These are phyloP conservation scores for Phytophthora cryptogea DNA, from an alignment of 352 stramenopile species.

Conservation along the genomic window DNA sequence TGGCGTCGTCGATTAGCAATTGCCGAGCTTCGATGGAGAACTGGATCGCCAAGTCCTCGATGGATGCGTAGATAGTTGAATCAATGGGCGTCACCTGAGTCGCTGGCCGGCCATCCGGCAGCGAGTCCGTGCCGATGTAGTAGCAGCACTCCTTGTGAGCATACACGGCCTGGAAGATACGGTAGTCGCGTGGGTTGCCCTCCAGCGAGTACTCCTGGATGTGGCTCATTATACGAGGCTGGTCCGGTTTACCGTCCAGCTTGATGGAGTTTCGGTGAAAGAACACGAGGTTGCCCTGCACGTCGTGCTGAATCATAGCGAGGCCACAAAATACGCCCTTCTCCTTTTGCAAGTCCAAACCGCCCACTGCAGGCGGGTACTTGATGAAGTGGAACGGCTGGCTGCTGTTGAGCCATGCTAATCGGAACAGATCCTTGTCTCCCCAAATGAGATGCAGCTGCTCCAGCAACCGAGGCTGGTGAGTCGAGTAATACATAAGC, in stretches of 20 bases:
- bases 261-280: slow-evolving; percentile 90
- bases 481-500: slow-evolving; percentile 87
- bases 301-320: slow-evolving; percentile 88
- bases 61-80: slow-evolving; percentile 72
- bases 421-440: slow-evolving; percentile 86
- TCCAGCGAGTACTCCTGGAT: slow-evolving; percentile 82
- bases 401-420: slow-evolving; percentile 80
- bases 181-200: slow-evolving; percentile 72
- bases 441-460: slow-evolving; percentile 83
- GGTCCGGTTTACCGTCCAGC: slow-evolving; percentile 65
- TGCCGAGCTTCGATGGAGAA: slow-evolving; percentile 76
- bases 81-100: slow-evolving; percentile 72
- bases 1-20: slow-evolving; percentile 54
- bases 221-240: slow-evolving; percentile 80
- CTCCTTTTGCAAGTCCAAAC: slow-evolving; percentile 64
- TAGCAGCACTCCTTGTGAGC: slow-evolving; percentile 88
- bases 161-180: slow-evolving; percentile 82
- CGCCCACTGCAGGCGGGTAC: slow-evolving; percentile 73
- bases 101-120: slow-evolving; percentile 65
- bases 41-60: slow-evolving; percentile 80
- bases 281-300: slow-evolving; percentile 83
- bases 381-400: slow-evolving; percentile 82
- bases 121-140: slow-evolving; percentile 77
- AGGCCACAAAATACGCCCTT: slow-evolving; percentile 84
- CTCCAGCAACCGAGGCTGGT: slow-evolving; percentile 70